Conservation (phyloP, 31 red algal genomes). For the Bonnemaisonia californica region DNA sequence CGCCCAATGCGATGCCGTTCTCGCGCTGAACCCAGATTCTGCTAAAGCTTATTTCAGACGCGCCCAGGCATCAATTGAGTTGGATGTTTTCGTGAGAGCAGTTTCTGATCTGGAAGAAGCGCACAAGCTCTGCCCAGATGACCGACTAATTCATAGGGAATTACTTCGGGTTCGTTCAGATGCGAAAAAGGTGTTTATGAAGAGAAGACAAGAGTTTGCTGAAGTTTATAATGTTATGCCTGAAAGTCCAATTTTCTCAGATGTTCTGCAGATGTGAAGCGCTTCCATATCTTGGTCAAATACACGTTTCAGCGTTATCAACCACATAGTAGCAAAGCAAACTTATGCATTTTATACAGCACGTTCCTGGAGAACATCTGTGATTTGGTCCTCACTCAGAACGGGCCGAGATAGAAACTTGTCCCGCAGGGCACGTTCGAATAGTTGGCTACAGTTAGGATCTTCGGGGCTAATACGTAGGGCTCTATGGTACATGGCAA, state of each 20-base stretch:
- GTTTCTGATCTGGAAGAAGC: background rate
- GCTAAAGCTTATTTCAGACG: slow-evolving; percentile 13
- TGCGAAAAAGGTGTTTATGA: background rate
- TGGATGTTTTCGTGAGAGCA: background rate
- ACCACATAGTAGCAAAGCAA: too few relatives aligned
- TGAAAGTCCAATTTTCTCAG: slow-evolving; percentile 39
- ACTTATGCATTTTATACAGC: background rate
- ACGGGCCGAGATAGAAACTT: slow-evolving; percentile 42
- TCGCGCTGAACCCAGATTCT: background rate
- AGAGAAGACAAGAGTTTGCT: slow-evolving; percentile 10
- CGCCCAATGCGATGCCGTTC: slow-evolving; percentile 8
- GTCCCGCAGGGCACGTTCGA: slow-evolving; percentile 58
- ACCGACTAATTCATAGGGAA: background rate
- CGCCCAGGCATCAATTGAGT: background rate
- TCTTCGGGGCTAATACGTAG: slow-evolving; percentile 62
- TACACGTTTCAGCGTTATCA: background rate
- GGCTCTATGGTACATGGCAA: slow-evolving; percentile 75
- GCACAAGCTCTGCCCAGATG: background rate
- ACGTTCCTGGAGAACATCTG: background rate
- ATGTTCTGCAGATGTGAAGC: slow-evolving; percentile 7
- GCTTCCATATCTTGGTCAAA: background rate
- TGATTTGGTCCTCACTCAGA: background rate
- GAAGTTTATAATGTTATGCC: slow-evolving; percentile 26
- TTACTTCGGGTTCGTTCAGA: background rate
- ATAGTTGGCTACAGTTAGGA: slow-evolving; percentile 34